Conservation (phyloP, 495 filamentous ascomycete genomes). For the Hyaloscypha hepaticicola region DNA sequence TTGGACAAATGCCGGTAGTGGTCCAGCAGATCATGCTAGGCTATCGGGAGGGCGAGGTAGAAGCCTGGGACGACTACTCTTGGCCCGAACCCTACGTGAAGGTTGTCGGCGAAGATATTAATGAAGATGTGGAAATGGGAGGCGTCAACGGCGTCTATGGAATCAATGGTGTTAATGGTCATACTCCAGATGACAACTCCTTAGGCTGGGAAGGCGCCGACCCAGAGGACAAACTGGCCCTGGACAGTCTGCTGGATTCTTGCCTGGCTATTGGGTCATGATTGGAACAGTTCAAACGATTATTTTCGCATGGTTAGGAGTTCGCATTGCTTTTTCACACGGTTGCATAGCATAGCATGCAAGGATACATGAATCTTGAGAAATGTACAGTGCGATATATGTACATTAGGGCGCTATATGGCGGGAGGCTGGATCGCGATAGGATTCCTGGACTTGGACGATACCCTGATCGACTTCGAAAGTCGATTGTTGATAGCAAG, state of each 20-base stretch:
- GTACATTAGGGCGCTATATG: constrained; percentile 11
- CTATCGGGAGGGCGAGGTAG: constrained; percentile 75
- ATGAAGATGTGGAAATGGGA: constrained; percentile 32
- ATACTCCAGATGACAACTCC: constrained; percentile 52
- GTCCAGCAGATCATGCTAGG: constrained; percentile 67
- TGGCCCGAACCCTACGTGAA: constrained; percentile 43
- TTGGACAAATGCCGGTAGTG: constrained; percentile 76
- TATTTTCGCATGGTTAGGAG: constrained; percentile 14
- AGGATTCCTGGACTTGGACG: neutral
- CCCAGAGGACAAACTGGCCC: constrained; percentile 54
- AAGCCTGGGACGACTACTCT: constrained; percentile 54
- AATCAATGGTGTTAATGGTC: constrained; percentile 38
- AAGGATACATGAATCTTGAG: neutral
- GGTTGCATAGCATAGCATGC: constrained; percentile 19
- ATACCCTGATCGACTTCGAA: constrained; percentile 18
- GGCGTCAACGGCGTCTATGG: constrained; percentile 27
- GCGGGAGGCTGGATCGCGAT: constrained; percentile 9
- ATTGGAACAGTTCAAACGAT: constrained; percentile 1
- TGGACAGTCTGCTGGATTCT: constrained; percentile 70
- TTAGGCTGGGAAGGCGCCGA: constrained; percentile 74
- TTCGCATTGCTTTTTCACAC: constrained; percentile 18
- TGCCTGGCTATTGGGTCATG: constrained; percentile 28
- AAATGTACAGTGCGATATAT: constrained; percentile 13
- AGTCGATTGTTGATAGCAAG: constrained; percentile 1
- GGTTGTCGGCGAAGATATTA: constrained; percentile 31